Base-by-base conservation (phyloP, 306 rosid species). In the Lathyrus tuberosus region DNA sequence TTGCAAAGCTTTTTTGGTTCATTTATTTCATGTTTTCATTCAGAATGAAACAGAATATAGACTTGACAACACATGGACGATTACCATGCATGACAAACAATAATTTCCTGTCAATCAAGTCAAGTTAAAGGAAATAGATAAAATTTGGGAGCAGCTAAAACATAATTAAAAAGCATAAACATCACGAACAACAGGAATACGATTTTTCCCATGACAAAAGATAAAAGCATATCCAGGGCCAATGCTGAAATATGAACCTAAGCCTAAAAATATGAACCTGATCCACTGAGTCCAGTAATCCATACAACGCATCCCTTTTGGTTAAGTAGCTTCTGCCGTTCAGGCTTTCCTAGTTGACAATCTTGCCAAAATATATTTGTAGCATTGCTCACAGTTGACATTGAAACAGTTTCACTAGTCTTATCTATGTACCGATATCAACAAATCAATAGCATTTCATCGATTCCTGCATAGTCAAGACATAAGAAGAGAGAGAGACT, bases 241-340 rank as follows among this genome's bases (percentile, higher is more conserved):
- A 62, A 10, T 8, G 44, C 16, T 26, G 30, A 46, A 72, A 7
- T 17, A 57, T 57, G 13, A 35, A 71, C 8, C 48, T 56, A 46
- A 67, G 66, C 56, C 18, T 70, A 33, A 35, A 49, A 62, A 57
- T 74, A 67, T 10, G 61, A 17, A 88, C 97, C 97, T 85, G 97
- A 91, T 78, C 96, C 97, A 11, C 96, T 88, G 83, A 91, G 96
- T 67, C 97, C 96, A 0, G 96, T 91, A 71, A 91, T 88, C 97
- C 97, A 91, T 43, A 91, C 86, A 51, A 88, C 91, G 49, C 97
- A 91, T 24, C 97, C 97, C 80, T 85, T 88, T 82, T 91, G 97
- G 71, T 88, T 83, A 58, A 91, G 92, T 74, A 91, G 86, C 84
- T 86, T 85, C 85, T 88, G 88, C 84, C 97, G 77, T 33, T 91